Conservation (phyloP, 2,329 filamentous ascomycete species). For the Uncinocarpus reesii region DNA sequence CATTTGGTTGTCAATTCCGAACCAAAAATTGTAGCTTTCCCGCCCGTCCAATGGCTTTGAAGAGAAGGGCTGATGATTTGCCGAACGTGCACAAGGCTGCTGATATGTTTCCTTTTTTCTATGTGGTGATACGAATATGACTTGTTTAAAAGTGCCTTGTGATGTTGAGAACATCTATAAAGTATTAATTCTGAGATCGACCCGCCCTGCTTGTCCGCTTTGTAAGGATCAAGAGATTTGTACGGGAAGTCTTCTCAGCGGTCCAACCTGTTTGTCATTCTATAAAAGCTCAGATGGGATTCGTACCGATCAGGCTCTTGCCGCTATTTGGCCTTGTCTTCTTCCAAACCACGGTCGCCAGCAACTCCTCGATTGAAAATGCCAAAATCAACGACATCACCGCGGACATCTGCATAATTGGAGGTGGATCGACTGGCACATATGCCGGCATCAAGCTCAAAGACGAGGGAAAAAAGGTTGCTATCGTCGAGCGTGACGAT, state of each 20-base stretch:
- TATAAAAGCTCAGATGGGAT: constrained; percentile 2
- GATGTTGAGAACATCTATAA: background rate
- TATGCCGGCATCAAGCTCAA: constrained; percentile 25
- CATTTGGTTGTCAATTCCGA: no score
- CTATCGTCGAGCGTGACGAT: constrained; percentile 22
- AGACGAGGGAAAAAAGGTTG: constrained; percentile 21
- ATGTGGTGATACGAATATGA: background rate
- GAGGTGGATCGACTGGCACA: constrained; percentile 24
- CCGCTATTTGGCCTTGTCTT: background rate
- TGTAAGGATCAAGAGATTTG: no score
- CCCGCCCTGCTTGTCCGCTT: no score
- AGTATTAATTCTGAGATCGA: background rate
- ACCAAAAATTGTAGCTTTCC: no score
- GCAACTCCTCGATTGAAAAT: background rate
- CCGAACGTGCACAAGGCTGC: background rate
- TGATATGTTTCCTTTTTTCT: background rate
- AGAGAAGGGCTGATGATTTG: background rate
- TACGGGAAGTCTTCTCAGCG: no score
- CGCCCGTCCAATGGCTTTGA: no score
- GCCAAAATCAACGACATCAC: constrained; percentile 17
- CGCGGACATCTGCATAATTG: constrained; percentile 24
- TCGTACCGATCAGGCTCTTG: background rate
- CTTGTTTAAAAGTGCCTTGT: background rate
- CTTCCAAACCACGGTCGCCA: background rate
- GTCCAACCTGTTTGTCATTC: no score